phyloP scores from a whole-genome alignment of 1,284 basidiomycete species.

The Sporisorium exsertum region DNA sequence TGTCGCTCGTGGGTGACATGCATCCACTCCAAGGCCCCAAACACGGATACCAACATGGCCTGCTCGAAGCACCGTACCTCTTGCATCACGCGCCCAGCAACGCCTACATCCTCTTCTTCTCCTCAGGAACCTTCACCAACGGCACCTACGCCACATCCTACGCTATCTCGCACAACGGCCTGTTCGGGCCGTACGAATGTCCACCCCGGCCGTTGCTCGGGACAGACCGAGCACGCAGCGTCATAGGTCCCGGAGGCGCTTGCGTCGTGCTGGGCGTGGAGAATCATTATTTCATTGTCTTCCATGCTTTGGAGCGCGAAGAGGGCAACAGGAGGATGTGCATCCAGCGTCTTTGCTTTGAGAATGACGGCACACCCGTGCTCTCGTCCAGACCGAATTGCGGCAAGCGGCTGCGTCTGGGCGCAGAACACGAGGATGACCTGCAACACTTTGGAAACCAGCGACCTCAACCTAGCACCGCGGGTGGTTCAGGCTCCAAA shows the following conservation, averaged over 20 bases:
- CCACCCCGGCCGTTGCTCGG: constrained; percentile 37
- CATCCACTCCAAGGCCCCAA: constrained; percentile 46
- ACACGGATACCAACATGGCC: constrained; percentile 40
- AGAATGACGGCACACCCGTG: constrained; percentile 39
- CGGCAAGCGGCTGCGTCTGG: constrained; percentile 48
- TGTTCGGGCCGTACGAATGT: constrained; percentile 53
- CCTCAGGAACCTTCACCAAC: constrained; percentile 53
- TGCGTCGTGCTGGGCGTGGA: constrained; percentile 51
- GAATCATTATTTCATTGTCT: constrained; percentile 54
- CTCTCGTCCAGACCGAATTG: constrained; percentile 51
- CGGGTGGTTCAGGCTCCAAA: constrained; percentile 9
- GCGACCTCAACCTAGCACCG: constrained; percentile 2
- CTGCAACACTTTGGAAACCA: constrained; percentile 35
- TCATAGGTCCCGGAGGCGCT: constrained; percentile 56
- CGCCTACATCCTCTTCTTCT: constrained; percentile 61
- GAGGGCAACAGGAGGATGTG: constrained; percentile 53
- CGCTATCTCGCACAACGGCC: constrained; percentile 48
- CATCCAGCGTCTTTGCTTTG: constrained; percentile 49
- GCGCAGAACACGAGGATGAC: constrained; percentile 57
- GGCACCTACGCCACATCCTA: constrained; percentile 54
- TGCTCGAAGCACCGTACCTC: constrained; percentile 60
- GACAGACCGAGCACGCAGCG: constrained; percentile 41
- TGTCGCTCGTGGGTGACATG: constrained; percentile 49
- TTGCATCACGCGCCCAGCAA: constrained; percentile 40
- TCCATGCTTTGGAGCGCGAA: constrained; percentile 50